These are phyloP conservation scores for Penicillium daleae DNA, from an alignment of 495 filamentous ascomycete genomes.

Conservation along the genomic window DNA sequence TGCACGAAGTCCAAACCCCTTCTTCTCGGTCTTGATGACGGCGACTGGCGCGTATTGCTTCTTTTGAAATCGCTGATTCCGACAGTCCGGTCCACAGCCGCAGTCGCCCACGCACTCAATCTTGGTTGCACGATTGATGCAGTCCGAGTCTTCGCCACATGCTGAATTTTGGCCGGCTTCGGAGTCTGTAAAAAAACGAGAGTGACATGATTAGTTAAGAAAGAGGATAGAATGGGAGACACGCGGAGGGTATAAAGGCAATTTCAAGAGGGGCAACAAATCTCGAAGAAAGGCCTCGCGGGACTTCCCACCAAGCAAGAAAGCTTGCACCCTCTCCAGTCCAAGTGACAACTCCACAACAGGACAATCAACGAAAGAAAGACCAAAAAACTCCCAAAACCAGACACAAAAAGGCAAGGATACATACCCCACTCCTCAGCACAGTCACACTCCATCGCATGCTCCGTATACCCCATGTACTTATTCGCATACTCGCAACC, in stretches of 20 bases:
- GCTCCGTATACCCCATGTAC: conserved; percentile 85
- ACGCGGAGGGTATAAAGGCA: neutral
- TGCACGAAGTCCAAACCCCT: conserved; percentile 89
- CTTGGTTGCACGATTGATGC: conserved; percentile 97
- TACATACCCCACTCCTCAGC: conserved; percentile 93
- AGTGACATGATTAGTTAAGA: neutral
- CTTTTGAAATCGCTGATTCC: conserved; percentile 94
- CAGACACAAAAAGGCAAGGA: conserved; percentile 11
- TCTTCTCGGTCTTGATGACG: conserved; percentile 97
- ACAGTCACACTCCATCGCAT: conserved; percentile 95
- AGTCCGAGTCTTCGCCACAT: conserved; percentile 96
- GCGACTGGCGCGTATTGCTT: conserved; percentile 88
- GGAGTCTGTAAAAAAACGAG: conserved; percentile 54
- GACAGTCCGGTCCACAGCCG: conserved; percentile 83
- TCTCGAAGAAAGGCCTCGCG: neutral
- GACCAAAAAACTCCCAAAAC: neutral
- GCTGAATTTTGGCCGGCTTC: conserved; percentile 70
- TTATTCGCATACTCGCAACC: conserved; percentile 88
- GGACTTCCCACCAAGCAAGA: neutral
- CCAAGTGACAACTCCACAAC: conserved; percentile 9
- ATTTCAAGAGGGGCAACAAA: neutral
- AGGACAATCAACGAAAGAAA: conserved; percentile 9
- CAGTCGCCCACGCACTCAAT: conserved; percentile 92
- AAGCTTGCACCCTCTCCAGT: neutral
- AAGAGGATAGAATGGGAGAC: neutral